These are phyloP conservation scores for Tieghemostelium lacteum DNA, from an alignment of 78 protist genomes.

Conservation along the genomic window DNA sequence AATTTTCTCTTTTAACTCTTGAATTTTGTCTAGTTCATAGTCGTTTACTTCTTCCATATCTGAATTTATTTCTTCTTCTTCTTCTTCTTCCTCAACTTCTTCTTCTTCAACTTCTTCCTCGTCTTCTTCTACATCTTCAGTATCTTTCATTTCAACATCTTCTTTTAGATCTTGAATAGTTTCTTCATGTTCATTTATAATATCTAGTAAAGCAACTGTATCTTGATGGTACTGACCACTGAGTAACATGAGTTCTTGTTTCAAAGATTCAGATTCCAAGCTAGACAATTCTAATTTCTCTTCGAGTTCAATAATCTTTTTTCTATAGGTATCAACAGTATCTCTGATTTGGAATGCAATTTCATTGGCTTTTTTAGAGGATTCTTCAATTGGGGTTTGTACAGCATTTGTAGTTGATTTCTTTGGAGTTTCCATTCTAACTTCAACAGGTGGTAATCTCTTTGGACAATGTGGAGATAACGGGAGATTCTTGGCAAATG, in stretches of 20 bases:
- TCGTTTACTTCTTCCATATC: slow-evolving; percentile 15
- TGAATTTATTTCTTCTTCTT: neutral
- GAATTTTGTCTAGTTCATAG: slow-evolving; percentile 12
- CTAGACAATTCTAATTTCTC: slow-evolving; percentile 16
- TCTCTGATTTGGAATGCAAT: slow-evolving; percentile 31
- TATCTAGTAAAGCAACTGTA: slow-evolving; percentile 14
- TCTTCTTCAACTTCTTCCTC: neutral
- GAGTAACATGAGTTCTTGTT: slow-evolving; percentile 14
- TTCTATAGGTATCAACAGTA: slow-evolving; percentile 46
- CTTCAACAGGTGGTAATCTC: neutral
- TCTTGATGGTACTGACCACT: neutral
- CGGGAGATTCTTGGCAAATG: too few species aligned
- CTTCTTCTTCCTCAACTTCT: slow-evolving; percentile 15
- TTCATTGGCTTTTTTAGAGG: neutral
- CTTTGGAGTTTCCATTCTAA: neutral
- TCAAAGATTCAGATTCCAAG: slow-evolving; percentile 7
- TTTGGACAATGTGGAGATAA: neutral
- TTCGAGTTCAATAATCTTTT: slow-evolving; percentile 25
- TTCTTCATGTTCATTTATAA: slow-evolving; percentile 24
- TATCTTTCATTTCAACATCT: neutral
- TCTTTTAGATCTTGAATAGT: neutral
- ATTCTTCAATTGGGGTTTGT: neutral
- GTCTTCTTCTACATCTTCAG: neutral
- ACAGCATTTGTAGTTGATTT: neutral
- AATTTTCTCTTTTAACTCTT: neutral